Conservation (phyloP, 179 eudicot genomes). For the Patellifolia procumbens region DNA sequence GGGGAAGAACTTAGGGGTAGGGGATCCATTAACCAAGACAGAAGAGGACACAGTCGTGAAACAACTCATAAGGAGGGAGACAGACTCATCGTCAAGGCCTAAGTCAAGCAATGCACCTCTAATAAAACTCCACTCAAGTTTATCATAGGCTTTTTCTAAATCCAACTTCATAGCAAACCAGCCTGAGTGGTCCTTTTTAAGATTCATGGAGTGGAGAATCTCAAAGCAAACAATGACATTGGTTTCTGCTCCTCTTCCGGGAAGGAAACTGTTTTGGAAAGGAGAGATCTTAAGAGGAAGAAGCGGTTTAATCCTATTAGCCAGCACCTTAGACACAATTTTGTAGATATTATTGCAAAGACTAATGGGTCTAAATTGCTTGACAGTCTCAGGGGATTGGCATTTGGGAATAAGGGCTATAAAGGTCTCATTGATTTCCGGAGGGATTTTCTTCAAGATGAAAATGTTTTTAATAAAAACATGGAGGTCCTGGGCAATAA, state of each 20-base stretch:
- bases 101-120: not conserved
- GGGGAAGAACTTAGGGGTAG: not conserved
- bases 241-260: not conserved
- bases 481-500: not conserved
- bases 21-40: not conserved
- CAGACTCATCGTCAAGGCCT: not conserved
- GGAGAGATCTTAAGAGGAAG: not conserved
- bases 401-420: not conserved
- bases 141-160: not conserved
- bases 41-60: not conserved
- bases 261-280: not conserved
- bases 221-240: not conserved
- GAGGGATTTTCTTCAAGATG: not conserved
- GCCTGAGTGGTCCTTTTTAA: not conserved
- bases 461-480: not conserved
- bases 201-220: not conserved
- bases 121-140: not conserved
- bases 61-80: not conserved
- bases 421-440: not conserved
- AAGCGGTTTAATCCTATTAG: not conserved
- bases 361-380: not conserved
- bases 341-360: not conserved
- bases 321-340: not conserved
- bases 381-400: not conserved
- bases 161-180: not conserved